These are phyloP conservation scores for Madurella mycetomatis DNA, from an alignment of 2,329 filamentous ascomycete genomes.

Conservation along the genomic window DNA sequence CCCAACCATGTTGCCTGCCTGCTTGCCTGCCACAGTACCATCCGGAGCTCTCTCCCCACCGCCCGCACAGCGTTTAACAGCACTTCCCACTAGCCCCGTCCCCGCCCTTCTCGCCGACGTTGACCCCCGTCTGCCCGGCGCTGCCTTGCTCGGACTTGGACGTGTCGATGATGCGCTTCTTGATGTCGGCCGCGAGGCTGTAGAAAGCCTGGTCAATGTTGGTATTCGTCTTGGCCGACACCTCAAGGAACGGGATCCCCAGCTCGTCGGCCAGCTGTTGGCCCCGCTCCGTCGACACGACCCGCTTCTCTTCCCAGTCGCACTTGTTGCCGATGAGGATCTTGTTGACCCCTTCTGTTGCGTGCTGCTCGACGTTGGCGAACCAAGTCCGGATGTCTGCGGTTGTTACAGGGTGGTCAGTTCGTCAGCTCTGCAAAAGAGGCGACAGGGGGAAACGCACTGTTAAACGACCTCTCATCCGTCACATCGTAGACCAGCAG, in stretches of 20 bases:
- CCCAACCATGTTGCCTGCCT: too few species aligned
- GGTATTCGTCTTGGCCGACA: slow-evolving; percentile 98
- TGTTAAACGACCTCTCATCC: slow-evolving; percentile 91
- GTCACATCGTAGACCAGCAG: slow-evolving; percentile 98
- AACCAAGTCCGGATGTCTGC: slow-evolving; percentile 99
- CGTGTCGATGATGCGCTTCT: slow-evolving; percentile 95
- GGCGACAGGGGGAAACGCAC: slow-evolving; percentile 47
- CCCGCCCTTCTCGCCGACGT: slow-evolving; percentile 60
- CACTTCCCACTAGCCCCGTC: slow-evolving; percentile 64
- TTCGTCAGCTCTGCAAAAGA: not conserved
- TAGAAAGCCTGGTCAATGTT: slow-evolving; percentile 99
- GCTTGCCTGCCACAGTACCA: not conserved
- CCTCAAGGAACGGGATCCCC: slow-evolving; percentile 96
- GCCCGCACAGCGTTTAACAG: slow-evolving; percentile 52
- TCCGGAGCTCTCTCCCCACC: too few species aligned
- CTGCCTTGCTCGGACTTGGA: slow-evolving; percentile 66
- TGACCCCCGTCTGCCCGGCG: slow-evolving; percentile 52
- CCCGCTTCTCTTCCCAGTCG: slow-evolving; percentile 99
- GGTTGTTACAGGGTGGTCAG: slow-evolving; percentile 5
- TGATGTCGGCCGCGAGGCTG: slow-evolving; percentile 91
- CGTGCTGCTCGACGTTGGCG: slow-evolving; percentile 97
- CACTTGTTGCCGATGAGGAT: slow-evolving; percentile 99
- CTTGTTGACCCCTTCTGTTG: slow-evolving; percentile 98
- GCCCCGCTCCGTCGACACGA: slow-evolving; percentile 86
- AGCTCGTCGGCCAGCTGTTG: slow-evolving; percentile 93